Percentiles rank a stretch among this genome's conserved stretches.
phyloP scores from a whole-genome alignment of 306 rosid genomes.

The Hippophae gyantsensis region DNA sequence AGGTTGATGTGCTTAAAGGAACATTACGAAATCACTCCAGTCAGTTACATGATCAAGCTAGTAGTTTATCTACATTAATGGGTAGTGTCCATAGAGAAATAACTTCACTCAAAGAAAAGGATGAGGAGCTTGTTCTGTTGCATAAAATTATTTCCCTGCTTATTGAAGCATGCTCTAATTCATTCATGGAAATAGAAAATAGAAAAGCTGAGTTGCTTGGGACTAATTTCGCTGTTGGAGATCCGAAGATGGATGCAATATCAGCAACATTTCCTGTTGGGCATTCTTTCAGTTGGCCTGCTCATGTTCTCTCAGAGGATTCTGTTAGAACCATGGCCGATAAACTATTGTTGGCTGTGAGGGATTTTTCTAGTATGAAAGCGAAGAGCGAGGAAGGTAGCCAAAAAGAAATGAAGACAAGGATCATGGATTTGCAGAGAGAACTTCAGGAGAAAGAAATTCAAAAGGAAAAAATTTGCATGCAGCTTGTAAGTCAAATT shows the following conservation, averaged over 20 bases:
- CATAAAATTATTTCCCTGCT: conserved; percentile 45
- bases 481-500: conserved; percentile 78
- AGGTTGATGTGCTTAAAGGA: conserved; percentile 46
- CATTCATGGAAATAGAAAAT: conserved; percentile 41
- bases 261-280: conserved; percentile 13
- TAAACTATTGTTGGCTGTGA: conserved; percentile 47
- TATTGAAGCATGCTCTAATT: conserved; percentile 53
- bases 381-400: conserved; percentile 46
- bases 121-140: conserved; percentile 43
- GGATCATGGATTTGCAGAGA: conserved; percentile 57
- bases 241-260: conserved; percentile 16
- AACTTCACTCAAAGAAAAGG: conserved; percentile 47
- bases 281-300: conserved; percentile 18
- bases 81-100: conserved; percentile 41
- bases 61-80: conserved; percentile 35
- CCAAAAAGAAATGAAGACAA: conserved; percentile 68
- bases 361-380: conserved; percentile 51
- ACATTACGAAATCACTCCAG: conserved; percentile 40
- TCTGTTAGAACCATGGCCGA: conserved; percentile 49
- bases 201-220: conserved; percentile 61
- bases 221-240: conserved; percentile 27
- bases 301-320: conserved; percentile 43
- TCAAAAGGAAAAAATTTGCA: conserved; percentile 68
- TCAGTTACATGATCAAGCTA: conserved; percentile 42
- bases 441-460: conserved; percentile 94